Conservation (phyloP, 2,329 filamentous ascomycete species). For the Xylaria sp. region DNA sequence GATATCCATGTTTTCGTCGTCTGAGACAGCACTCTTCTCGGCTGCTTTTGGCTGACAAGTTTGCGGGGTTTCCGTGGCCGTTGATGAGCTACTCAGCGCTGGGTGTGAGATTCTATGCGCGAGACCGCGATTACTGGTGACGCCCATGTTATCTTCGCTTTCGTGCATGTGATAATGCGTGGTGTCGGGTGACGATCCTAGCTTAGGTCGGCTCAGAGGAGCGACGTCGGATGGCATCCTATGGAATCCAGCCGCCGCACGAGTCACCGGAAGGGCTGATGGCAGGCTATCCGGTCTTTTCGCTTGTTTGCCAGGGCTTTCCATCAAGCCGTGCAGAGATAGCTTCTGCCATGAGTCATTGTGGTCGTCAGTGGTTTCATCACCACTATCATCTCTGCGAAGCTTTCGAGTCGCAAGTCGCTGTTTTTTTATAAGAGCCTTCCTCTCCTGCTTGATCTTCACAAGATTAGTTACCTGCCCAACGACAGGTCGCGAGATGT, state of each 20-base stretch:
- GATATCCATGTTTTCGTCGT: conserved; percentile 39
- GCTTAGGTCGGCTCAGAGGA: conserved; percentile 12
- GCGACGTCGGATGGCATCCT: conserved; percentile 14
- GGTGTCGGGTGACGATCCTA: background rate
- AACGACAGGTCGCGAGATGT: conserved; percentile 63
- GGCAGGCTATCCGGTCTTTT: conserved; percentile 39
- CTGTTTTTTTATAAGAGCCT: conserved; percentile 52
- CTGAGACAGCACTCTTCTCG: conserved; percentile 28
- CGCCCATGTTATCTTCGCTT: conserved; percentile 4
- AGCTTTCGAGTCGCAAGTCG: conserved; percentile 43
- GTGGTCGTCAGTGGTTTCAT: conserved; percentile 45
- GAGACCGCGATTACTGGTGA: background rate
- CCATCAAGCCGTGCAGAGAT: conserved; percentile 57
- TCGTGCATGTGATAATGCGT: conserved; percentile 43
- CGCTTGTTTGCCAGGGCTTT: conserved; percentile 52
- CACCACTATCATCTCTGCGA: conserved; percentile 40
- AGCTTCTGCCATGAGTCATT: conserved; percentile 48
- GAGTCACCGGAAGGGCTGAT: conserved; percentile 37
- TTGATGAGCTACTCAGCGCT: background rate
- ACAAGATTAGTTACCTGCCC: conserved; percentile 53
- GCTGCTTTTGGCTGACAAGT: conserved; percentile 13
- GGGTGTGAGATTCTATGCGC: conserved; percentile 7
- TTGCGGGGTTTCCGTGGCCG: background rate
- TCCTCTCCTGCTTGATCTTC: conserved; percentile 51
- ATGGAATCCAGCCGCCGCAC: conserved; percentile 45